A percentile compares a stretch with the other conserved stretches of the same genome.
Evolutionary conservation across 2,329 filamentous ascomycete genomes (phyloP).

Genomic region (Paramyrothecium roridum): DNA sequence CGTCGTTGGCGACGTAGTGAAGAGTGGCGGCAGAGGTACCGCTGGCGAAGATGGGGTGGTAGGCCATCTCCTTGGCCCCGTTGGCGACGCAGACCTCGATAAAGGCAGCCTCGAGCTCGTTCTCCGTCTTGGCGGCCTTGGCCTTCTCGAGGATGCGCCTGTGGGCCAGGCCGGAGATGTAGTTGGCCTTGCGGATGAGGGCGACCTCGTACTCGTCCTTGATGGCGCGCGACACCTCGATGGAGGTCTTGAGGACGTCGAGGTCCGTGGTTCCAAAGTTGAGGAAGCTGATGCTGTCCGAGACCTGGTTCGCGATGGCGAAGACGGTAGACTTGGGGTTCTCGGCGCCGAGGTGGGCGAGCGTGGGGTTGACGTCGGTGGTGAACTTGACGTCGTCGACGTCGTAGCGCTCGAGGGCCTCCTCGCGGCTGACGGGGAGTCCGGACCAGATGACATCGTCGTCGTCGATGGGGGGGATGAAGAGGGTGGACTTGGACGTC

Average conservation of each 20-base stretch:
- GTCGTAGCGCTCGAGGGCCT: conserved; percentile 76
- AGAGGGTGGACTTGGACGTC: conserved; percentile 72
- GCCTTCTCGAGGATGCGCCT: conserved; percentile 59
- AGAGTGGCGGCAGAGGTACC: conserved; percentile 80
- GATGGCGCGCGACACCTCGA: conserved; percentile 65
- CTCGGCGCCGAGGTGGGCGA: conserved; percentile 49
- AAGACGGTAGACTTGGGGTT: conserved; percentile 53
- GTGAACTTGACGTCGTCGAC: conserved; percentile 74
- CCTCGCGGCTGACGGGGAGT: conserved; percentile 71
- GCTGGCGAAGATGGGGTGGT: conserved; percentile 79
- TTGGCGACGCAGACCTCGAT: conserved; percentile 71
- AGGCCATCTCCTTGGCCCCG: conserved; percentile 79
- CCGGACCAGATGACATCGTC: conserved; percentile 93
- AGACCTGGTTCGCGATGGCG: conserved; percentile 76
- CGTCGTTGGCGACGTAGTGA: conserved; percentile 81
- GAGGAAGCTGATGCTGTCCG: conserved; percentile 67
- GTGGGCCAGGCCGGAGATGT: conserved; percentile 66
- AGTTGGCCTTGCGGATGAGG: conserved; percentile 69
- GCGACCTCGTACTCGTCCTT: conserved; percentile 76
- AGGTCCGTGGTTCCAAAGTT: conserved; percentile 65
- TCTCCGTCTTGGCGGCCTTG: conserved; percentile 68
- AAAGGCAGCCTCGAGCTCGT: conserved; percentile 79
- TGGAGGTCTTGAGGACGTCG: conserved; percentile 53
- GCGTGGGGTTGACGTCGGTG: conserved; percentile 71
- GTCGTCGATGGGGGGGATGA: conserved; percentile 85